Evolutionary conservation across 2,329 filamentous ascomycete genomes (phyloP).

Genomic region (Ascosphaera acerosa): DNA sequence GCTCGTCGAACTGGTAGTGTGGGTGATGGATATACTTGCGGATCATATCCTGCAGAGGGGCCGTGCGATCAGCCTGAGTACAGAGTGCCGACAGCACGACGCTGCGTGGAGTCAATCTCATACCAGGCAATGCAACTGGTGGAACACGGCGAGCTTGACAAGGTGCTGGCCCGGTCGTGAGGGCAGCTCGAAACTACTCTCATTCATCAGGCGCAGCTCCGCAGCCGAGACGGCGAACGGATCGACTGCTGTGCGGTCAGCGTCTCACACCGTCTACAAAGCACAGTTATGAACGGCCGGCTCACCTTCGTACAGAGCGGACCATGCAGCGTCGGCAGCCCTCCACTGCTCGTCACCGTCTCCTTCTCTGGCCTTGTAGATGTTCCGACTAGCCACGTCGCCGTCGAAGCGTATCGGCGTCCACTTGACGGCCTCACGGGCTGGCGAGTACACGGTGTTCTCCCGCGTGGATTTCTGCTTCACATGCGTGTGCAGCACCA

Average conservation of each 20-base stretch:
- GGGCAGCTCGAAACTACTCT: constrained; percentile 5
- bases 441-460: constrained; percentile 2
- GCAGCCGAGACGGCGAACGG: constrained; percentile 3
- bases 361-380: constrained; percentile 3
- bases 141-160: constrained; percentile 5
- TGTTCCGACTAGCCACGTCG: constrained; percentile 3
- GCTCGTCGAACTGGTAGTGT: constrained; percentile 4
- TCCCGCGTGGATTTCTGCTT: neutral
- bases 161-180: constrained; percentile 4
- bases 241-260: constrained; percentile 1
- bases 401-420: constrained; percentile 4
- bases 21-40: constrained; percentile 4
- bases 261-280: neutral
- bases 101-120: neutral
- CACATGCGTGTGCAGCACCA: neutral
- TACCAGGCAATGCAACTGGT: constrained; percentile 10
- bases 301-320: constrained; percentile 4
- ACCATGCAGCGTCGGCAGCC: constrained; percentile 4
- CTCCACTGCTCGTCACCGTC: neutral
- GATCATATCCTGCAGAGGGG: constrained; percentile 4
- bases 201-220: constrained; percentile 4
- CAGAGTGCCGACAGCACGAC: no score
- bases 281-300: neutral
- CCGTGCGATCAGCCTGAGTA: neutral
- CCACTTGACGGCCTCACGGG: constrained; percentile 1